phyloP scores from a whole-genome alignment of 345 rosid species.

The Kandelia obovata region DNA sequence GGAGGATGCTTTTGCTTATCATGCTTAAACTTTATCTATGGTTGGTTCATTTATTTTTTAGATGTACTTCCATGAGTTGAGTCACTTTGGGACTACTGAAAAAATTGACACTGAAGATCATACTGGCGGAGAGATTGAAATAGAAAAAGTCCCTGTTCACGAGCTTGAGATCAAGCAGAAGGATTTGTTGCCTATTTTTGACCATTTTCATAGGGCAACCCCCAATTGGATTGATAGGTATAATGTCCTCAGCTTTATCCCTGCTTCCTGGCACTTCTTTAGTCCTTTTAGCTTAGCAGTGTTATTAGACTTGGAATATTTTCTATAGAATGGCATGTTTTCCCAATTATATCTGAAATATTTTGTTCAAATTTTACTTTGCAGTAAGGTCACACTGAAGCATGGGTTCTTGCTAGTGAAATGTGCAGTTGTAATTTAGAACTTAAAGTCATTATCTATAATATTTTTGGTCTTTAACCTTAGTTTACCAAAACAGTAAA shows the following conservation, averaged over 20 bases:
- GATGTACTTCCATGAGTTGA: slow-evolving; percentile 71
- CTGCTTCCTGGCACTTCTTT: too few relatives aligned
- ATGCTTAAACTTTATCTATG: slow-evolving; percentile 10
- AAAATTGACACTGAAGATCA: slow-evolving; percentile 26
- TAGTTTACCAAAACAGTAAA: too few relatives aligned
- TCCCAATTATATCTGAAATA: too few relatives aligned
- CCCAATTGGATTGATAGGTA: slow-evolving; percentile 62
- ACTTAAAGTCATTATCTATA: neutral
- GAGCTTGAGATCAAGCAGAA: slow-evolving; percentile 77
- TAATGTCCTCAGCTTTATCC: neutral
- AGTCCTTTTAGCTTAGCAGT: too few relatives aligned
- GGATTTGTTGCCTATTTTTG: slow-evolving; percentile 78
- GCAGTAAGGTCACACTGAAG: neutral
- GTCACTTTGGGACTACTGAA: slow-evolving; percentile 29
- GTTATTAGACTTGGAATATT: too few relatives aligned
- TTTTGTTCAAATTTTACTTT: neutral
- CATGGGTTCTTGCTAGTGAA: neutral
- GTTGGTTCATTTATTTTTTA: slow-evolving; percentile 23
- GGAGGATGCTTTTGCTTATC: slow-evolving; percentile 1
- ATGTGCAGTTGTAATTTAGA: neutral
- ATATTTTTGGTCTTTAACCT: neutral
- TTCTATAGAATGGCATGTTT: too few relatives aligned
- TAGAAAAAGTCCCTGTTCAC: slow-evolving; percentile 57
- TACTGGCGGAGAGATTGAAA: slow-evolving; percentile 61
- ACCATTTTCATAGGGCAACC: slow-evolving; percentile 57